Evolutionary conservation across 139 green algal species (phyloP), one percentile per base, ranked within the genome.

Genomic region (Dunaliella sp.): DNA sequence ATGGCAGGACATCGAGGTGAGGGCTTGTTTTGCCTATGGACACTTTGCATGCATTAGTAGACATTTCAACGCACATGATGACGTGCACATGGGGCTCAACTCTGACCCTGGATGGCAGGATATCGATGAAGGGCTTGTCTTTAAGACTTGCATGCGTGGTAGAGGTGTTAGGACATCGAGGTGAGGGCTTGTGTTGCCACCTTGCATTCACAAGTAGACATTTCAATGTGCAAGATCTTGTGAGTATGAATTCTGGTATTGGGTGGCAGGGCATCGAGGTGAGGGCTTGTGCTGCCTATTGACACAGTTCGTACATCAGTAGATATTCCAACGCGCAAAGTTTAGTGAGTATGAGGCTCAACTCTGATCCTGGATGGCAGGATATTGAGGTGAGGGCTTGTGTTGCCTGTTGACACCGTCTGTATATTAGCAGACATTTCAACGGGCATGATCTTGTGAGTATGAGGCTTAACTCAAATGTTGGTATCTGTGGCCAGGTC

Each of bases 211-310:
- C n/a, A n/a, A n/a, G n/a, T n/a, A n/a, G n/a, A n/a, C n/a, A n/a
- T n/a, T n/a, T n/a, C n/a, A n/a, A n/a, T n/a, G n/a, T 99, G 84
- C 96, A 99, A 91, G 99, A 99, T 89, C 99, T 99, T 88, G 92
- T 92, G 83, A 88, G 96, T 1, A 91, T 99, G 12, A 99, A 99
- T 90, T 87, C 80, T 26, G 94, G 98, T 88, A 96, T 95, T 0
- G 97, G 93, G 7, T 99, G 97, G 97, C 87, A 89, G 36, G 91
- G 91, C 26, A 87, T 99, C 65, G 97, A 98, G 89, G 97, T 97
- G 88, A 65, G 90, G 0, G 28, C 16, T 34, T n/a, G n/a, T n/a
- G n/a, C n/a, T n/a, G n/a, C n/a, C n/a, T n/a, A n/a, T n/a, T n/a
- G n/a, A n/a, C n/a, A n/a, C n/a, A n/a, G n/a, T n/a, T n/a, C n/a